Base-by-base conservation (phyloP, 495 filamentous ascomycete genomes). In the Daldinia grandis region DNA sequence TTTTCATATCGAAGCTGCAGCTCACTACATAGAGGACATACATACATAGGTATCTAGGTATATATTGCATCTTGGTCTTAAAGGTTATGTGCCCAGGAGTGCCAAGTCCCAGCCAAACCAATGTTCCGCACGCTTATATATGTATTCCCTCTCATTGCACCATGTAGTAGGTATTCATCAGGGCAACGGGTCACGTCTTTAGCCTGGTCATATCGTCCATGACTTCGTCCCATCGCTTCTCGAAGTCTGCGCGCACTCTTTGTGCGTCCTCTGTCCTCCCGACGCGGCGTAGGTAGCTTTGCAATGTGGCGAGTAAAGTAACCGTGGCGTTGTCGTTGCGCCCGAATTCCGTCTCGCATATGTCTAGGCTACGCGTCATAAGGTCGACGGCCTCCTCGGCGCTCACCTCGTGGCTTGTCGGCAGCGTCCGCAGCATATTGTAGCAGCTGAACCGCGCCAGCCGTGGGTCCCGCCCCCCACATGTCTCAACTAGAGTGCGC, bases 121-220 rank as follows among this genome's bases (percentile, higher is more conserved):
- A 24, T 4, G 9, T 21, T 24, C 1, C 9, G 21, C 12, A 47
- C 21, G 42, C 21, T 40, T 40, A 30, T 55, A 33, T 21, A n/a
- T 30, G 51, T 15, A 40, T 24, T 12, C 19, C 54, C 30, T 15
- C 33, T 56, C 24, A 64, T 70, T 70, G 35, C 67, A 70, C 62
- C 67, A 70, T 65, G 67, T 61, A 70, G 67, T 70, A 70, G 56
- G 62, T 61, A 70, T 70, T 70, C 67, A 70, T 70, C 50, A 70
- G 67, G 67, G 67, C 67, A 24, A 14, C 62, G 42, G 68, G 62
- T 71, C 68, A 71, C 24, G 31, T 38, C 1, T 62, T 38, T 19
- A 28, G 10, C 9, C 30, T 24, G 17, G 9, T 14, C 21, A 61
- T 33, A 1, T 58, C 62, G 4, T 31, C 53, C 17, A 62, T 42